Evolutionary conservation across 768 basidiomycete species (phyloP).

Genomic region (Mycena rebaudengoi): DNA sequence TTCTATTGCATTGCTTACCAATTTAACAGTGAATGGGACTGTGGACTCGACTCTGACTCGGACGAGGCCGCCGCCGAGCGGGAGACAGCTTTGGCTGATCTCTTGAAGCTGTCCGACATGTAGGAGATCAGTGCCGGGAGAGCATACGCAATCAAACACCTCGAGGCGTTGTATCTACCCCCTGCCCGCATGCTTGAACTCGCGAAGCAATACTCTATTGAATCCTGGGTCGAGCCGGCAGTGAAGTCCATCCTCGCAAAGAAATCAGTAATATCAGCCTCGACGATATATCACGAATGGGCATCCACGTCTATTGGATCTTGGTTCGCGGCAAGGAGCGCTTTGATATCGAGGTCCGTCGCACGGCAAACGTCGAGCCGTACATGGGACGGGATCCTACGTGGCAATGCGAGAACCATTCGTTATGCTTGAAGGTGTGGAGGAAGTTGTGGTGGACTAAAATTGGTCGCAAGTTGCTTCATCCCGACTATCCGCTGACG

Average conservation of each 20-base stretch:
- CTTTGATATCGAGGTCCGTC: not conserved
- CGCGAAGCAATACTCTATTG: not conserved
- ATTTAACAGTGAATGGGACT: too few relatives aligned
- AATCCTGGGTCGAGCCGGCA: not conserved
- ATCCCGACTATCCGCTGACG: not conserved
- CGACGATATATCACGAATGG: not conserved
- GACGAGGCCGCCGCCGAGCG: too few relatives aligned
- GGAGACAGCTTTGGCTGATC: too few relatives aligned
- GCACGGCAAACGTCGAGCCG: not conserved
- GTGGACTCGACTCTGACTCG: too few relatives aligned
- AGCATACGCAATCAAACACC: not conserved
- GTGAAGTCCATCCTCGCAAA: not conserved
- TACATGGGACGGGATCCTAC: not conserved
- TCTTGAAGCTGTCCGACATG: not conserved
- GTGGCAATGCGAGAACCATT: not conserved
- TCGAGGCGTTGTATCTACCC: not conserved
- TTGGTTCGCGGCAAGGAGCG: not conserved
- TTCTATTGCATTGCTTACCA: too few relatives aligned
- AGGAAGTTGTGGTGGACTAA: not conserved
- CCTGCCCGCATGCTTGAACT: conserved; percentile 1
- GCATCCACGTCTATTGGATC: not conserved
- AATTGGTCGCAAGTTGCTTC: not conserved
- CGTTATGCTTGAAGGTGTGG: not conserved
- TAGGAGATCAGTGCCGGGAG: not conserved
- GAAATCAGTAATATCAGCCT: not conserved